Base-by-base conservation (phyloP, 345 rosid genomes). In the Boechera retrofracta region DNA sequence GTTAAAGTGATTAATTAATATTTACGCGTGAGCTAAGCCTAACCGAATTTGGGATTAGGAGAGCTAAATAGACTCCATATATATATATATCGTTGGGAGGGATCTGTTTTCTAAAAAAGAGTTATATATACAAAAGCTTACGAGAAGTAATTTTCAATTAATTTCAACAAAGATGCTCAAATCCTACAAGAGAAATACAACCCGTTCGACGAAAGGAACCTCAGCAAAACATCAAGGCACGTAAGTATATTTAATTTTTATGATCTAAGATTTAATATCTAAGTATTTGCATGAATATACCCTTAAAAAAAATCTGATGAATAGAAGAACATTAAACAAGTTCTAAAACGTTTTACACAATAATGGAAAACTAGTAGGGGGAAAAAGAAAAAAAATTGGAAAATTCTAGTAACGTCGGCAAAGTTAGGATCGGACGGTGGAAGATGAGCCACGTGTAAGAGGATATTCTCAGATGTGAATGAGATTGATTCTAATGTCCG, bases 401-500 rank as follows among this genome's bases (percentile, higher is more conserved):
- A 5, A 54, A 60, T 56, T 7, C 5, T 1, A 35, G 12, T 60
- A 51, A 72, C 53, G 76, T 72, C 62, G 69, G 77, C 42, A 28
- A 3, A 2, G 3, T 4, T 1, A 63, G 3, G 28, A 74, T 67
- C 73, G 13, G 59, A 68, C 62, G 69, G 47, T 1, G 0, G 0
- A 18, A 11, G 3, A 67, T 0, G 2, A 1, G 69, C 28, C 74
- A 68, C 74, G 79, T 76, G 74, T 21, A 16, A 5, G 3, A 51
- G 79, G 44, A 75, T 75, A 67, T 75, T 75, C 73, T 21, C 0
- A 65, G 65, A 55, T 73, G 71, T 18, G 32, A 45, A 56, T 9
- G 67, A 56, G 64, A 24, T 55, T 69, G 74, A 76, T 69, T 53
- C 65, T 42, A 69, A 7, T 10, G 11, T 45, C 39, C 66, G 31